A percentile compares a stretch with the other conserved stretches of the same genome.
Conservation (phyloP, 2,329 filamentous ascomycete genomes). For the Talaromyces sp. region DNA sequence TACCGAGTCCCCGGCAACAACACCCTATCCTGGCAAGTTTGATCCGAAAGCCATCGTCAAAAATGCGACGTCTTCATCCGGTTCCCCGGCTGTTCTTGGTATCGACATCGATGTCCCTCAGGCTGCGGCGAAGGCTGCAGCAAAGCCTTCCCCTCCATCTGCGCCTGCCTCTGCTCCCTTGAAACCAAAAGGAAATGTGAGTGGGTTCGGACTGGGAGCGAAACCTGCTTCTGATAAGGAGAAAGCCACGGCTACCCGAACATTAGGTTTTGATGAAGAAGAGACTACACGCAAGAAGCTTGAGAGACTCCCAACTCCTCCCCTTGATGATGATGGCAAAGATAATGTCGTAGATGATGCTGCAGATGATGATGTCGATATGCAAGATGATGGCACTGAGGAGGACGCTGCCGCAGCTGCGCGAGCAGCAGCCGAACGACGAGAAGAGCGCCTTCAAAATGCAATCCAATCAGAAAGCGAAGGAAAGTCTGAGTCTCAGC, state of each 20-base stretch:
- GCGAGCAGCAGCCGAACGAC: slow-evolving; percentile 80
- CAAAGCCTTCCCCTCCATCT: slow-evolving; percentile 44
- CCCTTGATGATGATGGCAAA: slow-evolving; percentile 66
- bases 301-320: slow-evolving; percentile 81
- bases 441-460: slow-evolving; percentile 64
- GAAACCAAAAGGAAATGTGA: slow-evolving; percentile 73
- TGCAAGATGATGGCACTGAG: slow-evolving; percentile 77
- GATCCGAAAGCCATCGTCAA: slow-evolving; percentile 85
- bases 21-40: slow-evolving; percentile 75
- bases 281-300: slow-evolving; percentile 85
- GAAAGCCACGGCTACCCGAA: slow-evolving; percentile 70
- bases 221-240: slow-evolving; percentile 68
- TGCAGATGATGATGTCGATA: slow-evolving; percentile 73
- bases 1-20: slow-evolving; percentile 53
- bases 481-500: slow-evolving; percentile 42
- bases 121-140: slow-evolving; percentile 48
- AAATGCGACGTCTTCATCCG: slow-evolving; percentile 65
- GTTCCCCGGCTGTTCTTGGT: slow-evolving; percentile 58
- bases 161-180: slow-evolving; percentile 51
- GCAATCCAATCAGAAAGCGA: slow-evolving; percentile 34
- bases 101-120: slow-evolving; percentile 57
- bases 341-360: slow-evolving; percentile 62
- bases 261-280: slow-evolving; percentile 84
- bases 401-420: slow-evolving; percentile 86
- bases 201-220: slow-evolving; percentile 77